Evolutionary conservation across 2,329 filamentous ascomycete genomes (phyloP), one percentile per base, ranked within the genome.

Genomic region (Talaromyces marneffei): DNA sequence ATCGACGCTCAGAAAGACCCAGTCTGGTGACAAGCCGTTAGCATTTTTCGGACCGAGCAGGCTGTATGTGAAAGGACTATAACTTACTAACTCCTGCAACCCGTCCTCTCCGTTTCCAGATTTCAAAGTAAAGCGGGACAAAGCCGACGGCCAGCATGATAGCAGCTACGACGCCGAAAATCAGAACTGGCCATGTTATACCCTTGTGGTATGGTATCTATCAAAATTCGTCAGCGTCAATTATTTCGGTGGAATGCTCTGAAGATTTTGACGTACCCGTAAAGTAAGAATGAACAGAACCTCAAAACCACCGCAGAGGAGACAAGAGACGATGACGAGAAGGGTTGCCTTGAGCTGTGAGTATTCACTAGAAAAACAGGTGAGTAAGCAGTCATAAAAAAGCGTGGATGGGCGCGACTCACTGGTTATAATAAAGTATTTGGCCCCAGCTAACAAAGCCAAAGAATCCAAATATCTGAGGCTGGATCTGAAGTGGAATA

Each of bases 41-140:
- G 66, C 72, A 78, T 29, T 12, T 31, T n/a, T 35, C 4, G 18
- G 7, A 18, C 16, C 31, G 23, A 18, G 23, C 16, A 55, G 39
- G 12, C 35, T 29, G 4, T n/a, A n/a, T n/a, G n/a, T n/a, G n/a
- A 20, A 4, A n/a, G 31, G 18, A 6, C 8, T 1, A 72, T 52
- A 10, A 52, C 76, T 62, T 69, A 79, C 85, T 85, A 59, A 87
- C 82, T 0, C 85, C 86, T 31, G 87, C 77, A 2, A 87, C 85
- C 25, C 84, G 78, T 0, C 86, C 85, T 56, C 79, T 77, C 12
- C 85, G 77, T 69, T 87, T 87, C 75, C 81, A 85, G 1, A 87
- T 74, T 68, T 88, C 85, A 60, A 80, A 80, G 65, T 86, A 88
- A 0, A 85, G 84, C 1, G 84, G 83, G 4, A 88, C 66, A 10